A percentile compares a stretch with the other conserved stretches of the same genome.
Conservation (phyloP, 73 alveolate genomes). For the Breviolum minutum region DNA sequence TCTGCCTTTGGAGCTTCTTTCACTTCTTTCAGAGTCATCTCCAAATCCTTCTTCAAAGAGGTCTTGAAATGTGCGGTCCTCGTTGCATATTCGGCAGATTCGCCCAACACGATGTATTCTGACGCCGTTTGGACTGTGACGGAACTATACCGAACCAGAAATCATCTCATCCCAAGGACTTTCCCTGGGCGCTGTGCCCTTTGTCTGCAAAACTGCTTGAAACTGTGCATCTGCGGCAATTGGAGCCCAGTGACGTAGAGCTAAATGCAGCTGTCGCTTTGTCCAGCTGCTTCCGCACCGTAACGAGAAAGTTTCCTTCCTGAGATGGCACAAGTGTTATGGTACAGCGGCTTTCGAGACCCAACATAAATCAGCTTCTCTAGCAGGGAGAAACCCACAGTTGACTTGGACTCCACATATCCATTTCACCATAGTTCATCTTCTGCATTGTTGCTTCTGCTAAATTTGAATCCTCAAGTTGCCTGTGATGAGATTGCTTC, state of each 20-base stretch:
- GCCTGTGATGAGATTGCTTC: too few relatives aligned
- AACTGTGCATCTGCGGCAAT: not conserved
- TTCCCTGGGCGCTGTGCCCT: too few relatives aligned
- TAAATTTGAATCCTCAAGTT: too few relatives aligned
- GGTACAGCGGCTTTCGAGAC: not conserved
- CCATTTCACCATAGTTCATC: too few relatives aligned
- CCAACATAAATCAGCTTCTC: not conserved
- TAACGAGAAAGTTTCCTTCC: constrained; percentile 66
- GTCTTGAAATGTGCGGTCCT: constrained; percentile 36
- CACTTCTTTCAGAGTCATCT: constrained; percentile 32
- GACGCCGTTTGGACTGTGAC: too few relatives aligned
- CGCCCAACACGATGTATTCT: too few relatives aligned
- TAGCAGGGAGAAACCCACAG: not conserved
- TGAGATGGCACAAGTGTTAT: not conserved
- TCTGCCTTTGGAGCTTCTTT: constrained; percentile 16
- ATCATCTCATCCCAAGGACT: not conserved
- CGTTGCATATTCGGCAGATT: not conserved
- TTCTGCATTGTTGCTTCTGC: too few relatives aligned
- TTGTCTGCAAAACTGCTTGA: too few relatives aligned
- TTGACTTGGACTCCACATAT: too few relatives aligned
- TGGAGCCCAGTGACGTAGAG: constrained; percentile 37
- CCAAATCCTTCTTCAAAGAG: constrained; percentile 38
- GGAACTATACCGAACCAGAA: not conserved
- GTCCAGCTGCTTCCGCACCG: constrained; percentile 87
- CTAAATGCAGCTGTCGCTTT: constrained; percentile 64